phyloP scores from a whole-genome alignment of 2,329 filamentous ascomycete genomes.

The Trichoderma sp. region DNA sequence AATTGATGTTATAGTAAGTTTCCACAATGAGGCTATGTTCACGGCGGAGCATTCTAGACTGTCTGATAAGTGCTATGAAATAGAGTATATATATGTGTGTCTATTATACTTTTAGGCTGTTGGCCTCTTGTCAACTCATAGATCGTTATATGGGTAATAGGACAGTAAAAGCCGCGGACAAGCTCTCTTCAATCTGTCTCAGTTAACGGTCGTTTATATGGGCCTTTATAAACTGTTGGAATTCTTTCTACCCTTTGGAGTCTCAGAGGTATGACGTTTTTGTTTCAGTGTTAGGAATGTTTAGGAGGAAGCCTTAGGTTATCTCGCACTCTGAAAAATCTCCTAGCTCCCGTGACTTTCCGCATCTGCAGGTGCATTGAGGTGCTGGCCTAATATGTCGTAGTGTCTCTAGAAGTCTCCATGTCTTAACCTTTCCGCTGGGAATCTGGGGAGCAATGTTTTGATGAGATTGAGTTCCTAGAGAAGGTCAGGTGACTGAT shows the following conservation, averaged over 20 bases:
- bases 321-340: not conserved
- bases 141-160: not conserved
- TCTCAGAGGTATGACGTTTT: not conserved
- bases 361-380: not conserved
- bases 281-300: not conserved
- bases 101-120: not conserved
- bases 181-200: not conserved
- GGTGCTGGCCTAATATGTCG: not conserved
- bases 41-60: not conserved
- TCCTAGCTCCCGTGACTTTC: not conserved
- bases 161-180: not conserved
- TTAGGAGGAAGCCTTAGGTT: not conserved
- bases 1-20: not conserved
- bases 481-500: not conserved
- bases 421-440: not conserved
- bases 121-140: not conserved
- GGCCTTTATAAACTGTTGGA: not conserved
- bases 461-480: not conserved
- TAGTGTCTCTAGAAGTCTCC: not conserved
- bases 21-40: not conserved
- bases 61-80: not conserved
- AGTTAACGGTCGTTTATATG: not conserved
- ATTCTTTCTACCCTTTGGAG: not conserved
- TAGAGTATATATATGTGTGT: not conserved
- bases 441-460: not conserved